Evolutionary conservation across 2,329 filamentous ascomycete genomes (phyloP), one percentile per base, ranked within the genome.

Genomic region (Bipolaris oryzae): DNA sequence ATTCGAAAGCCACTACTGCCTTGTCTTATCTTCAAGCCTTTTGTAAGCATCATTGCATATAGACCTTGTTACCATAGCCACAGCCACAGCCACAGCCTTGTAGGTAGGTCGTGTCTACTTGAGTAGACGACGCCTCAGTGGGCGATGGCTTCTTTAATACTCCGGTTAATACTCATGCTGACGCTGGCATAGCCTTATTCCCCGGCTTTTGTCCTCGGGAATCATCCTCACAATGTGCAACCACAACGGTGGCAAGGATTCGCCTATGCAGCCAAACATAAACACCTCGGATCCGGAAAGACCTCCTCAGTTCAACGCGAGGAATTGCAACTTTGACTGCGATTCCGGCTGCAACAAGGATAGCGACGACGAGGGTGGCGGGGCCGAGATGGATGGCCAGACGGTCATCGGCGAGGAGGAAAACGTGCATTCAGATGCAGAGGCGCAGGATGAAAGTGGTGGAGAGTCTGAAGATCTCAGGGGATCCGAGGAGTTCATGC

Each of bases 271-370:
- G 20, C 11, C 28, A 7, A 20, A 25, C 28, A 28, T 45, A 3
- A 35, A 39, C 21, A 48, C 7, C 1, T 23, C 7, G 2, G 48
- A 46, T 21, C 23, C 28, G 6, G 21, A 55, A 6, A 58, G 55
- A 39, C 64, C 65, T 23, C 64, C 67, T 18, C 69, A 70, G 16
- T 55, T 66, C 28, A 69, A 72, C 20, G 50, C 55, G 21, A 61
- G 61, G 2, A 62, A 66, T 9, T 71, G 67, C 37, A 60, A 68
- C 7, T 72, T 64, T 45, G 62, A 59, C 18, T 71, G 67, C 38
- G 66, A 65, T 18, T 63, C 61, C 48, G 66, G 68, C 9, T 67
- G 66, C 42, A 55, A 56, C 10, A 58, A 57, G 25, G 56, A 46
- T 25, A 28, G 35, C 10, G 53, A 58, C n/a, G 60, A 47, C 31